These are phyloP conservation scores for Diaporthe caulivora DNA, from an alignment of 2,329 filamentous ascomycete genomes.

Conservation along the genomic window DNA sequence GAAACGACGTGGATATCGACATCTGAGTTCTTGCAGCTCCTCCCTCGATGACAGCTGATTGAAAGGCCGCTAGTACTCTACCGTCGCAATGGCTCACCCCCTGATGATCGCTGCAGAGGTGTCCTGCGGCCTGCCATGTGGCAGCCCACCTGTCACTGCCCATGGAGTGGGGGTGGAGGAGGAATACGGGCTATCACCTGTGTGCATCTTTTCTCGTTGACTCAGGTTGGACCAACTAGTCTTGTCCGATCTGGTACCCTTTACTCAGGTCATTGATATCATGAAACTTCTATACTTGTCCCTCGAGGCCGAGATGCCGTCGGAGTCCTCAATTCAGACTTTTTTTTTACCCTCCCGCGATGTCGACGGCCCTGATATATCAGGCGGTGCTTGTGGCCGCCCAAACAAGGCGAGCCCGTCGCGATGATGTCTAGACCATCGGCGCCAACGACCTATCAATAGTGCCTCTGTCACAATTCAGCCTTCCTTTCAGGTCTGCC, in stretches of 20 bases:
- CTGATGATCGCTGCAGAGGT: constrained; percentile 34
- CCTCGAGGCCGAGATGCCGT: constrained; percentile 27
- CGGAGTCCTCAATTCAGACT: constrained; percentile 38
- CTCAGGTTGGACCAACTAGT: constrained; percentile 30
- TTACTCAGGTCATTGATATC: constrained; percentile 13
- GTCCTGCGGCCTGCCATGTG: constrained; percentile 31
- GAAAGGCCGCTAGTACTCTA: constrained; percentile 24
- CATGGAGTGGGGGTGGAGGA: constrained; percentile 26
- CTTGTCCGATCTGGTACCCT: constrained; percentile 12
- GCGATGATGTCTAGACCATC: constrained; percentile 36
- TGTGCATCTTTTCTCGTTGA: constrained; percentile 16
- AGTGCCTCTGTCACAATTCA: constrained; percentile 35
- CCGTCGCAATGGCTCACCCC: constrained; percentile 33
- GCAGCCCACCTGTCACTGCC: constrained; percentile 33
- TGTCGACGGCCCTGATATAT: constrained; percentile 37
- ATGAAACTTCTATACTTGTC: constrained; percentile 14
- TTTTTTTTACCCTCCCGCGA: constrained; percentile 30
- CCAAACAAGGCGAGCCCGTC: constrained; percentile 12
- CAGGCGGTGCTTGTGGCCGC: constrained; percentile 21
- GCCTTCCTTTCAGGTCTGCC: constrained; percentile 38
- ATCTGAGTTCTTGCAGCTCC: constrained; percentile 23
- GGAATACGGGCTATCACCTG: constrained; percentile 24
- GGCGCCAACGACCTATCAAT: constrained; percentile 39
- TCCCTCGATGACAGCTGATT: constrained; percentile 33
- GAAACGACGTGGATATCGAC: constrained; percentile 23